Percentiles rank a stretch among this genome's conserved stretches.
phyloP scores from a whole-genome alignment of 345 rosid genomes.

The Camelina hispida region DNA sequence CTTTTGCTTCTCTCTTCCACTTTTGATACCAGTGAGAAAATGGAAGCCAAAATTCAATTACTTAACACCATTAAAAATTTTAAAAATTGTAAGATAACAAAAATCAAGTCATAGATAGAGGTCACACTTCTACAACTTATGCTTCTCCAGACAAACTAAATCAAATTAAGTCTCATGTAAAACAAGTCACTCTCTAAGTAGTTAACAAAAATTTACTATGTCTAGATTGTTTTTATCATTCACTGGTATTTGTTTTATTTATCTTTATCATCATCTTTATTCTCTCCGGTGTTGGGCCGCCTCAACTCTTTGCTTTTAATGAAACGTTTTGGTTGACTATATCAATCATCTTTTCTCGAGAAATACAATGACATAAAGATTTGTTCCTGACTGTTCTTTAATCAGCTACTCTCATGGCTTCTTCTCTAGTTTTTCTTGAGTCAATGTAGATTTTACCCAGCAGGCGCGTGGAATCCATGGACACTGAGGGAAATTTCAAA shows the following conservation, averaged over 20 bases:
- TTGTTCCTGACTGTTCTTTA: conserved; percentile 77
- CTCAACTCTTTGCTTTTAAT: conserved; percentile 65
- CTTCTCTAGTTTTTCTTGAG: conserved; percentile 95
- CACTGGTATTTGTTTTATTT: conserved; percentile 80
- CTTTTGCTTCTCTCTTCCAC: too few relatives aligned
- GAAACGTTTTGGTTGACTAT: conserved; percentile 57
- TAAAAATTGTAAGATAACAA: too few relatives aligned
- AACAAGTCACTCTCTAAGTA: too few relatives aligned
- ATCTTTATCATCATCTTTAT: conserved; percentile 90
- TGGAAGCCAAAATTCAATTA: too few relatives aligned
- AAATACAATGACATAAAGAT: conserved; percentile 49
- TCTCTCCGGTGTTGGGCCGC: conserved; percentile 71
- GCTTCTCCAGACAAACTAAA: too few relatives aligned
- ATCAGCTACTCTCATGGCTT: conserved; percentile 86
- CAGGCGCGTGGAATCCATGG: conserved; percentile 72
- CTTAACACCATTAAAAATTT: too few relatives aligned
- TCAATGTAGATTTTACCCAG: conserved; percentile 97
- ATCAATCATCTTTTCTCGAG: conserved; percentile 60
- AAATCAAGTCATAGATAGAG: too few relatives aligned
- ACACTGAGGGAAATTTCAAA: not conserved
- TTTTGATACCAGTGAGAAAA: too few relatives aligned
- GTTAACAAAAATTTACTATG: too few relatives aligned
- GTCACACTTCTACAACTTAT: too few relatives aligned
- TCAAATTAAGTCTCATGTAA: too few relatives aligned
- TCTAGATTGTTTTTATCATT: too few relatives aligned